Percentiles rank a stretch among this genome's conserved stretches.
These are phyloP conservation scores for Trametes coccinea DNA, from an alignment of 768 basidiomycete genomes.

Conservation along the genomic window DNA sequence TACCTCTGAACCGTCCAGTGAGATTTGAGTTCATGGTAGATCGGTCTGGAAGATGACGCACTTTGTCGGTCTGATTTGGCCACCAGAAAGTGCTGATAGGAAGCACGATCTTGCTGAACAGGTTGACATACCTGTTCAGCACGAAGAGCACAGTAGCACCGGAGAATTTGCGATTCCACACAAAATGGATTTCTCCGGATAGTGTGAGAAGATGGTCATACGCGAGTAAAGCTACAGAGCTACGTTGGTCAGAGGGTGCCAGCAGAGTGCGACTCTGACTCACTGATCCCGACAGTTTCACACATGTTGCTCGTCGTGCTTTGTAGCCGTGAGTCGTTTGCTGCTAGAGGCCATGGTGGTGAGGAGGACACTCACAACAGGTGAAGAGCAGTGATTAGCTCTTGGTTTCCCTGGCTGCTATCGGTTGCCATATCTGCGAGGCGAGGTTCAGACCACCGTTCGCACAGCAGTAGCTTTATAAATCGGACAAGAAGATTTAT, in stretches of 20 bases:
- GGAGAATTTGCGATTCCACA: conserved; percentile 19
- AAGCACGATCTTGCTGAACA: conserved; percentile 3
- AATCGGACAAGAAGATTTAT: no score
- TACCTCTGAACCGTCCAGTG: not conserved
- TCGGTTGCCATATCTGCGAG: no score
- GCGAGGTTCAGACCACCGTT: no score
- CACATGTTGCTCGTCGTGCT: conserved; percentile 5
- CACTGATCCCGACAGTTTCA: not conserved
- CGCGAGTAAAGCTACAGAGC: conserved; percentile 7
- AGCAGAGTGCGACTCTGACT: not conserved
- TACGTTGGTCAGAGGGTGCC: not conserved
- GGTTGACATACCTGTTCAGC: conserved; percentile 17
- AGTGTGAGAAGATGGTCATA: conserved; percentile 18
- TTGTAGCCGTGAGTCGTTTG: no score
- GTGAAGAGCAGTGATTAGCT: no score
- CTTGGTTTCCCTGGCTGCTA: no score
- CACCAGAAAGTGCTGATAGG: conserved; percentile 12
- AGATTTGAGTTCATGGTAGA: not conserved
- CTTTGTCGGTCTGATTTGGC: conserved; percentile 13
- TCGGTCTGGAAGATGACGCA: not conserved
- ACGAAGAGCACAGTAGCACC: conserved; percentile 18
- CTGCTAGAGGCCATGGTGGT: no score
- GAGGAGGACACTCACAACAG: no score
- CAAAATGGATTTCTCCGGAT: conserved; percentile 7
- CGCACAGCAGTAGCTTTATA: no score